These are phyloP conservation scores for Exophiala viscosa DNA, from an alignment of 2,329 filamentous ascomycete species.

Conservation along the genomic window DNA sequence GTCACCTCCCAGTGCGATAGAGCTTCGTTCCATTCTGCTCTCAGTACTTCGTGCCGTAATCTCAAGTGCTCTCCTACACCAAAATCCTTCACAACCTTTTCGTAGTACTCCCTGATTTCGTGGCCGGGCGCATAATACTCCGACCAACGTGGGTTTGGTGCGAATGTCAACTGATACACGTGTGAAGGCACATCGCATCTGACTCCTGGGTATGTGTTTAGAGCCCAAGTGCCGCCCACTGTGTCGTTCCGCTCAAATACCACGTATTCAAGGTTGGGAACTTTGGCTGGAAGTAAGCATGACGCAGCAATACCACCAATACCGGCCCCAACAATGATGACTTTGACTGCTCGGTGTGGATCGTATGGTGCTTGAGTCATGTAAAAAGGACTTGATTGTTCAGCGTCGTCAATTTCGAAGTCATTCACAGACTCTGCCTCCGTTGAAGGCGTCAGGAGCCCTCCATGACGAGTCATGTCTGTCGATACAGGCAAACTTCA, in stretches of 20 bases:
- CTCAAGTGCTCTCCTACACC: constrained; percentile 24
- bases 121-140: constrained; percentile 20
- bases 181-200: constrained; percentile 43
- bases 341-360: not conserved
- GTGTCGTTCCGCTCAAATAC: not conserved
- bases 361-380: no score
- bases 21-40: constrained; percentile 15
- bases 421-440: no score
- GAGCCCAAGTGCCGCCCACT: constrained; percentile 15
- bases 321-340: not conserved
- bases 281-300: not conserved
- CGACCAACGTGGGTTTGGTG: constrained; percentile 35
- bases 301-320: not conserved
- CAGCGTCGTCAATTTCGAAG: no score
- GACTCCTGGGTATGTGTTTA: constrained; percentile 22
- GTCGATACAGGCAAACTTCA: no score
- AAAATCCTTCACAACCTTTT: constrained; percentile 11
- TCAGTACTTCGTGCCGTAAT: constrained; percentile 16
- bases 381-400: no score
- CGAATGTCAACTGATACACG: constrained; percentile 51
- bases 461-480: no score
- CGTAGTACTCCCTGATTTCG: constrained; percentile 23
- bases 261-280: not conserved
- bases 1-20: constrained; percentile 1
- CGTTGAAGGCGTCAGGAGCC: no score